Conservation (phyloP, 768 basidiomycete genomes). For the Suillus hirtellus region DNA sequence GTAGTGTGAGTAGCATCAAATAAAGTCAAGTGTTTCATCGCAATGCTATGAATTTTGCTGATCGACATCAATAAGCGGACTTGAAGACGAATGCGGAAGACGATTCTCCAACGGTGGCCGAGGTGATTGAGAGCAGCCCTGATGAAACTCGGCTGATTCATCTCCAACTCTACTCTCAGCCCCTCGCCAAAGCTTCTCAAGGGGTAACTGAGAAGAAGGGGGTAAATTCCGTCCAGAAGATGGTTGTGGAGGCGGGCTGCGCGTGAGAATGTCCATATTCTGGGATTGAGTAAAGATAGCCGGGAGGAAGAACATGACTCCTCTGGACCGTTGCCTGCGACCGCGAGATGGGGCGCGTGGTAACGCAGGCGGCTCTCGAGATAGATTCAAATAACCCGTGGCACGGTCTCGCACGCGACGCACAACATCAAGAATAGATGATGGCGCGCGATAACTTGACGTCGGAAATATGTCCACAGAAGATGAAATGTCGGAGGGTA, state of each 20-base stretch:
- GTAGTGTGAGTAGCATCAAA: conserved; percentile 24
- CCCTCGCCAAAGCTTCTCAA: conserved; percentile 47
- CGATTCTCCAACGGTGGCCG: conserved; percentile 27
- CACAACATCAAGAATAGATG: conserved; percentile 53
- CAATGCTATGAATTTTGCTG: conserved; percentile 22
- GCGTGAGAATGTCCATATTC: conserved; percentile 29
- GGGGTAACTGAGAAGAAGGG: conserved; percentile 26
- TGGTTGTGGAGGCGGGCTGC: conserved; percentile 34
- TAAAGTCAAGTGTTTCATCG: conserved; percentile 15
- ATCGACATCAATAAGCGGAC: conserved; percentile 32
- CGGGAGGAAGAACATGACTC: conserved; percentile 80
- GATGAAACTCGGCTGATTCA: conserved; percentile 25
- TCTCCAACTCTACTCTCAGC: conserved; percentile 35
- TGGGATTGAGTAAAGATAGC: conserved; percentile 65
- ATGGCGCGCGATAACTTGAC: conserved; percentile 36
- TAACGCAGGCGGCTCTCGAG: conserved; percentile 35
- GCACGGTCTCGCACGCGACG: conserved; percentile 59
- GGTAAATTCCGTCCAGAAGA: conserved; percentile 10
- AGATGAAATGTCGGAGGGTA: conserved; percentile 48
- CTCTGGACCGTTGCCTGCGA: conserved; percentile 51
- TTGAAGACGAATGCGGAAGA: conserved; percentile 23
- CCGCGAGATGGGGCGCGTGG: conserved; percentile 51
- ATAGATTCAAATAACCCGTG: conserved; percentile 43
- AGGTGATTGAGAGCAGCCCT: conserved; percentile 31
- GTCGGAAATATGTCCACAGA: conserved; percentile 43